Conservation (phyloP, 164 flowering plant genomes). For the Aristolochia contorta region DNA sequence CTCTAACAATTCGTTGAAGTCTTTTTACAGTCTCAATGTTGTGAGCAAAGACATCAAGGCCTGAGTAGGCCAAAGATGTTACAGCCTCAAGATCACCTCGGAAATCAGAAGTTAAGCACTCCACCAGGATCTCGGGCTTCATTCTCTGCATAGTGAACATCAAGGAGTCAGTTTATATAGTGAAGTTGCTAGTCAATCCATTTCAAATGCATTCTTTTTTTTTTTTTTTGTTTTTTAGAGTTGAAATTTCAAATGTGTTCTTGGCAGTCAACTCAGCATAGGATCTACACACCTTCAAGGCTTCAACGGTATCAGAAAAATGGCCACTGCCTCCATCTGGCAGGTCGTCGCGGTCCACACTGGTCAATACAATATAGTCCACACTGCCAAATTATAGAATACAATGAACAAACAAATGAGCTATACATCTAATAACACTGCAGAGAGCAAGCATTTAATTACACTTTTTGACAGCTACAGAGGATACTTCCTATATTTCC, state of each 20-base stretch:
- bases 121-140: constrained; percentile 88
- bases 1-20: constrained; percentile 87
- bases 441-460: no score
- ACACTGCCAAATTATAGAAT: constrained; percentile 39
- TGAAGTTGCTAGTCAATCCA: background rate
- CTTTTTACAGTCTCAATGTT: constrained; percentile 91
- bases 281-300: constrained; percentile 59
- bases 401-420: constrained; percentile 1
- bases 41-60: constrained; percentile 96
- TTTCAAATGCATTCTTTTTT: no score
- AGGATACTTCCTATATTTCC: no score
- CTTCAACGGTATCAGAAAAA: constrained; percentile 76
- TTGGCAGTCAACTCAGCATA: no score
- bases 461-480: no score
- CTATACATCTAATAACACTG: background rate
- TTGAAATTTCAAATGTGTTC: no score
- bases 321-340: constrained; percentile 98
- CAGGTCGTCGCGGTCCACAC: constrained; percentile 95
- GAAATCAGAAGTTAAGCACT: constrained; percentile 93
- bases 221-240: no score
- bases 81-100: constrained; percentile 78
- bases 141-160: constrained; percentile 39
- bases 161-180: background rate
- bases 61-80: constrained; percentile 58
- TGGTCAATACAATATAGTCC: constrained; percentile 89